Percentiles rank a stretch among this genome's conserved stretches.
Evolutionary conservation across 768 basidiomycete species (phyloP).

Genomic region (Lepiota venenata): DNA sequence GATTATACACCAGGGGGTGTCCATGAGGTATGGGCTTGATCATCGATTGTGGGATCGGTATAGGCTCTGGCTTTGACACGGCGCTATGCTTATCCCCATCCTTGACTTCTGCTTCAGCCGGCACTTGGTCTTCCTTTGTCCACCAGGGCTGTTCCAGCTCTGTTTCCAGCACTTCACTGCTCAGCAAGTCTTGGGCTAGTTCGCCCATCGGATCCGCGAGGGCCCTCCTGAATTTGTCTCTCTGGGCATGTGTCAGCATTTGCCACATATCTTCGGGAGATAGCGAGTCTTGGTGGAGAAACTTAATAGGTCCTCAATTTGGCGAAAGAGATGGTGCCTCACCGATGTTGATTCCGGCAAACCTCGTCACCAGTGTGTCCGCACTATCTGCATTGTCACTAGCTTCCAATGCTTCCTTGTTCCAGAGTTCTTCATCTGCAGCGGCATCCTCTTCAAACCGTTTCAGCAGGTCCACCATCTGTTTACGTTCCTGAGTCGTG

Average conservation of each 20-base stretch:
- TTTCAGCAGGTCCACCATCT: constrained; percentile 70
- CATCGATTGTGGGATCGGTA: constrained; percentile 44
- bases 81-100: neutral
- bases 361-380: constrained; percentile 42
- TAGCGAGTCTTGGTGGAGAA: constrained; percentile 40
- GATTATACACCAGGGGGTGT: constrained; percentile 60
- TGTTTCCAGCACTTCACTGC: constrained; percentile 50
- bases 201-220: constrained; percentile 62
- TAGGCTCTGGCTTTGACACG: constrained; percentile 33
- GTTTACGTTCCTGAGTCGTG: constrained; percentile 50
- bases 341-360: constrained; percentile 65
- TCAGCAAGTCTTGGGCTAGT: constrained; percentile 55
- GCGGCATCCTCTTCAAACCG: constrained; percentile 64
- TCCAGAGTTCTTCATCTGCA: constrained; percentile 23
- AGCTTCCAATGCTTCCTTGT: constrained; percentile 19
- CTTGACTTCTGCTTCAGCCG: constrained; percentile 9
- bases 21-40: constrained; percentile 33
- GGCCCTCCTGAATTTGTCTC: constrained; percentile 53
- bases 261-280: constrained; percentile 59
- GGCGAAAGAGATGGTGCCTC: constrained; percentile 16
- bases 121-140: constrained; percentile 23
- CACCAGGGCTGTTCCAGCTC: constrained; percentile 72
- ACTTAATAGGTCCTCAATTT: neutral
- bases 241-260: constrained; percentile 57
- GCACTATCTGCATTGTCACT: constrained; percentile 31